phyloP scores from a whole-genome alignment of 805 yeast species.

The Saturnispora kantuleensis region DNA sequence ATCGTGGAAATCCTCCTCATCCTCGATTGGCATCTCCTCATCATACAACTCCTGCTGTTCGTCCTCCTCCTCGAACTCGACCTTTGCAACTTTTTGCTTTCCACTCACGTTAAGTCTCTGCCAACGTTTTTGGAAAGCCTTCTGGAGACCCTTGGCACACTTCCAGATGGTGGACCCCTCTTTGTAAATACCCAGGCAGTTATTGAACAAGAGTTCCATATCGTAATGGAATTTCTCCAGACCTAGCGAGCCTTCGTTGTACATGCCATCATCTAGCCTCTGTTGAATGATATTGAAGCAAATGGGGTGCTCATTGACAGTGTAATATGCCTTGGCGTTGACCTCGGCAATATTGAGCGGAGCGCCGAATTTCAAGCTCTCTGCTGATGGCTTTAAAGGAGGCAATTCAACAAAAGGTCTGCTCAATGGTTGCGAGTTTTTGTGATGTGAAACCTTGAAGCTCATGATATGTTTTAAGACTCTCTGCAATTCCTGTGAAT shows the following conservation, averaged over 20 bases:
- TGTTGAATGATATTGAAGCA: slow-evolving; percentile 52
- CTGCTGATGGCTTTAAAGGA: too few species aligned
- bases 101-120: slow-evolving; percentile 24
- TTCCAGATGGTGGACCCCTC: slow-evolving; percentile 60
- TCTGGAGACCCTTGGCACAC: slow-evolving; percentile 56
- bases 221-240: slow-evolving; percentile 53
- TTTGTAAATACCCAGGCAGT: slow-evolving; percentile 72
- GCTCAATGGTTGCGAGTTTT: slow-evolving; percentile 18
- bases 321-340: slow-evolving; percentile 68
- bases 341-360: slow-evolving; percentile 28
- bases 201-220: slow-evolving; percentile 55
- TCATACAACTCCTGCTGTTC: slow-evolving; percentile 7
- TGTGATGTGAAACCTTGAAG: slow-evolving; percentile 15
- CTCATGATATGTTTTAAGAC: slow-evolving; percentile 10
- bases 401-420: slow-evolving; percentile 65
- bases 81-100: slow-evolving; percentile 1
- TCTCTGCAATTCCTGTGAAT: slow-evolving; percentile 10
- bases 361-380: background rate
- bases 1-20: slow-evolving; percentile 7
- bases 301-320: slow-evolving; percentile 61
- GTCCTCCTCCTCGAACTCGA: slow-evolving; percentile 8
- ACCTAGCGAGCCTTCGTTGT: slow-evolving; percentile 36
- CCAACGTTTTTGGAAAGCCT: slow-evolving; percentile 37
- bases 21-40: slow-evolving; percentile 6
- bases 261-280: slow-evolving; percentile 42